Conservation (phyloP, 805 yeast species). For the Brettanomyces nanus region DNA sequence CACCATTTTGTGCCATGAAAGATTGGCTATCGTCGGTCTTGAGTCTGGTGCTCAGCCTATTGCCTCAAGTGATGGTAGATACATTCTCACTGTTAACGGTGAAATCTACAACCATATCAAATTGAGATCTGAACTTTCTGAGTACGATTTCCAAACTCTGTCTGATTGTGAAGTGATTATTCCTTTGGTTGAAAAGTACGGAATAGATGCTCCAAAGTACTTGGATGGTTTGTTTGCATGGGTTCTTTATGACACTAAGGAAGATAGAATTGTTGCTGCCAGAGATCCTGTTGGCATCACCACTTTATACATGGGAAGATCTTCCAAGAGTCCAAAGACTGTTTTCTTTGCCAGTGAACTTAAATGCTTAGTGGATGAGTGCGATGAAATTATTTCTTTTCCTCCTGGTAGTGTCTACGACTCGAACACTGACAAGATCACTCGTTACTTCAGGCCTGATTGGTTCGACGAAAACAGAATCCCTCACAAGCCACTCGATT, state of each 20-base stretch:
- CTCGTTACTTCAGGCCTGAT: slow-evolving; percentile 83
- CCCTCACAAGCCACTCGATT: slow-evolving; percentile 74
- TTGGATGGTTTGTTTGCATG: slow-evolving; percentile 98
- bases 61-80: slow-evolving; percentile 65
- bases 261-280: slow-evolving; percentile 89
- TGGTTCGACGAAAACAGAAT: slow-evolving; percentile 86
- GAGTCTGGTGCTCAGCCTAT: slow-evolving; percentile 99
- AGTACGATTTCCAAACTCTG: slow-evolving; percentile 74
- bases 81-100: slow-evolving; percentile 85
- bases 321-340: slow-evolving; percentile 59
- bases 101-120: slow-evolving; percentile 96
- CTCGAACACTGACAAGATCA: slow-evolving; percentile 75
- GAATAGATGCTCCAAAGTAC: slow-evolving; percentile 80
- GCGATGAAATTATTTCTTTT: slow-evolving; percentile 88
- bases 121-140: slow-evolving; percentile 65
- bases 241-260: slow-evolving; percentile 75
- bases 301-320: slow-evolving; percentile 90
- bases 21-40: slow-evolving; percentile 94
- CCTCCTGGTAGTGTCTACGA: slow-evolving; percentile 99
- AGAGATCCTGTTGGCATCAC: slow-evolving; percentile 98
- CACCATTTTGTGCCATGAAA: slow-evolving; percentile 87
- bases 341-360: slow-evolving; percentile 90
- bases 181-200: slow-evolving; percentile 84
- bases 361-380: slow-evolving; percentile 88
- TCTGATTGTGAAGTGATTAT: slow-evolving; percentile 97